Percentiles rank a stretch among this genome's conserved stretches.
Conservation (phyloP, 1,139 yeast genomes). For the Pichia norvegensis region DNA sequence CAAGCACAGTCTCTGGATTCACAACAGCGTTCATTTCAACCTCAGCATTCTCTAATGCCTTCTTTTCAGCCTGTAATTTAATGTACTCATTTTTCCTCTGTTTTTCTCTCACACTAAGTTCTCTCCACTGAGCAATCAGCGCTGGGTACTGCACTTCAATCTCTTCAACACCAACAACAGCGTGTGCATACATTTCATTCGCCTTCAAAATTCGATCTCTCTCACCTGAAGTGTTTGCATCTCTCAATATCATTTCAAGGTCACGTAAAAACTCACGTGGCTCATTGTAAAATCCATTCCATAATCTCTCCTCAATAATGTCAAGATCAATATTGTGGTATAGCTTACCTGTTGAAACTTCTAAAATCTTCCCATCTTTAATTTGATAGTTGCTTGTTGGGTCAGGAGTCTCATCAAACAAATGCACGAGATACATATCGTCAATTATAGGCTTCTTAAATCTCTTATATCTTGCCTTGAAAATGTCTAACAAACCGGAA, state of each 20-base stretch:
- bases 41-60: background rate
- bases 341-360: constrained; percentile 61
- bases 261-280: constrained; percentile 86
- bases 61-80: constrained; percentile 9
- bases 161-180: constrained; percentile 92
- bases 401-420: constrained; percentile 54
- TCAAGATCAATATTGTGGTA: constrained; percentile 89
- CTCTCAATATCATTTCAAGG: constrained; percentile 74
- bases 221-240: constrained; percentile 67
- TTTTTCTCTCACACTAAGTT: constrained; percentile 61
- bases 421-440: constrained; percentile 60
- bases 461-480: constrained; percentile 78
- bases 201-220: constrained; percentile 83
- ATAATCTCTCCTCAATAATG: constrained; percentile 84
- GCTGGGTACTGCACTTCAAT: constrained; percentile 57
- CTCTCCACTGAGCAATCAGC: constrained; percentile 69
- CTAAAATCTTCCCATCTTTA: constrained; percentile 65
- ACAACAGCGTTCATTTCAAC: background rate
- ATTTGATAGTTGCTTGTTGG: constrained; percentile 35
- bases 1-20: background rate
- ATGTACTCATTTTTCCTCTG: constrained; percentile 43
- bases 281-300: constrained; percentile 95
- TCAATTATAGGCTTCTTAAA: constrained; percentile 88
- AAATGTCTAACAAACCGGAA: constrained; percentile 82
- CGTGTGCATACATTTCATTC: constrained; percentile 93